phyloP scores from a whole-genome alignment of 2,329 filamentous ascomycete genomes.

The Alternaria triticina region DNA sequence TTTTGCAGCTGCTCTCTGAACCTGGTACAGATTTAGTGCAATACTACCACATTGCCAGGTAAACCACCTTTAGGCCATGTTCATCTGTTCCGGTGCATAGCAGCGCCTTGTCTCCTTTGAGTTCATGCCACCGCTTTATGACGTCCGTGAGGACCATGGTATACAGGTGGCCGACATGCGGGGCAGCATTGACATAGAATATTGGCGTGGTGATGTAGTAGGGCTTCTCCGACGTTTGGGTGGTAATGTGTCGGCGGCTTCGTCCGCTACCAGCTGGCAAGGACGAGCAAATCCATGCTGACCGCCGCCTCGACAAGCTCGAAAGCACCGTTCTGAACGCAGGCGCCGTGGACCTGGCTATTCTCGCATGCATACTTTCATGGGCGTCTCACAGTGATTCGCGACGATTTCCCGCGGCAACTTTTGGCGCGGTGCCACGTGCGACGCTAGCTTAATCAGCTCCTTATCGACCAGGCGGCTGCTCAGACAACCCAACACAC shows the following conservation, averaged over 20 bases:
- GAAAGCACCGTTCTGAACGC: slow-evolving; percentile 24
- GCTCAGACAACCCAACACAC: not conserved
- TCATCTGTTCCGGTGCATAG: slow-evolving; percentile 94
- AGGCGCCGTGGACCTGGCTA: slow-evolving; percentile 26
- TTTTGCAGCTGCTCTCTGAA: slow-evolving; percentile 81
- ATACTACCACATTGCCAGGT: not conserved
- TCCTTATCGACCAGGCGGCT: not conserved
- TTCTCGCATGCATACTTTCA: slow-evolving; percentile 39
- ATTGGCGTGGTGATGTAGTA: slow-evolving; percentile 97
- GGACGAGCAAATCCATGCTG: slow-evolving; percentile 33
- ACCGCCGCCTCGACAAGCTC: slow-evolving; percentile 15
- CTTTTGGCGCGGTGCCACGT: slow-evolving; percentile 25
- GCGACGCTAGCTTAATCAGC: slow-evolving; percentile 15
- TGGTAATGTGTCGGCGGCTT: slow-evolving; percentile 26
- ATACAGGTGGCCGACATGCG: slow-evolving; percentile 94
- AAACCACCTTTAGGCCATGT: slow-evolving; percentile 82
- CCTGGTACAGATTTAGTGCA: slow-evolving; percentile 50
- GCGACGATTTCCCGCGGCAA: slow-evolving; percentile 20
- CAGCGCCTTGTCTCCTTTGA: slow-evolving; percentile 74
- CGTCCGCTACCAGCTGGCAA: slow-evolving; percentile 25
- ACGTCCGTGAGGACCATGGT: slow-evolving; percentile 91
- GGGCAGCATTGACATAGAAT: slow-evolving; percentile 98
- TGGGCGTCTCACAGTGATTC: slow-evolving; percentile 20
- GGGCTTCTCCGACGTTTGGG: slow-evolving; percentile 65
- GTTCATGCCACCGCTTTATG: slow-evolving; percentile 85